Conservation (phyloP, 345 rosid species). For the Dipteronia sinensis region DNA sequence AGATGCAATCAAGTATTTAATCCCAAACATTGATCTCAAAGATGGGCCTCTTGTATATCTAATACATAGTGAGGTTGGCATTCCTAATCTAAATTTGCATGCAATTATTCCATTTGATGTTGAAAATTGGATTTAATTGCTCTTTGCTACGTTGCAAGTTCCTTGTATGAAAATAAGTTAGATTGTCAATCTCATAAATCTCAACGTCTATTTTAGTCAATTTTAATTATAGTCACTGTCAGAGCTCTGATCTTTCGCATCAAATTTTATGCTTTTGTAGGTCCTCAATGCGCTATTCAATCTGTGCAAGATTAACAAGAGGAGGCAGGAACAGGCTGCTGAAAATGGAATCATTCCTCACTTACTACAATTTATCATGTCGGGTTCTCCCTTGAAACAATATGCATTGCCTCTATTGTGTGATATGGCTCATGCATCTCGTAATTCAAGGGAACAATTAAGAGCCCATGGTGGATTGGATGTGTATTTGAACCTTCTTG, state of each 20-base stretch:
- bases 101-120: background rate
- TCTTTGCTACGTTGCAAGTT: background rate
- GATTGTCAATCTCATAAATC: background rate
- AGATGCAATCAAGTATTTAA: slow-evolving; percentile 87
- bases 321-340: slow-evolving; percentile 99
- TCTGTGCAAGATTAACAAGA: slow-evolving; percentile 98
- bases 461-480: slow-evolving; percentile 97
- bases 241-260: slow-evolving; percentile 14
- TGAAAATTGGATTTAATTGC: background rate
- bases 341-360: slow-evolving; percentile 99
- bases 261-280: slow-evolving; percentile 41
- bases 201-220: background rate
- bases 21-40: slow-evolving; percentile 93
- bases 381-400: slow-evolving; percentile 77
- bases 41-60: slow-evolving; percentile 81
- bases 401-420: slow-evolving; percentile 89
- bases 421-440: slow-evolving; percentile 99
- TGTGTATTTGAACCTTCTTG: slow-evolving; percentile 88
- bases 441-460: slow-evolving; percentile 94
- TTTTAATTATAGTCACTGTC: background rate
- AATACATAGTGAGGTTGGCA: slow-evolving; percentile 83
- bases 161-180: background rate
- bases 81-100: slow-evolving; percentile 16
- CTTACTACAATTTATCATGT: slow-evolving; percentile 80
- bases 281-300: slow-evolving; percentile 95